phyloP scores from a whole-genome alignment of 2,329 filamentous ascomycete species.

The Xylaria sp. region DNA sequence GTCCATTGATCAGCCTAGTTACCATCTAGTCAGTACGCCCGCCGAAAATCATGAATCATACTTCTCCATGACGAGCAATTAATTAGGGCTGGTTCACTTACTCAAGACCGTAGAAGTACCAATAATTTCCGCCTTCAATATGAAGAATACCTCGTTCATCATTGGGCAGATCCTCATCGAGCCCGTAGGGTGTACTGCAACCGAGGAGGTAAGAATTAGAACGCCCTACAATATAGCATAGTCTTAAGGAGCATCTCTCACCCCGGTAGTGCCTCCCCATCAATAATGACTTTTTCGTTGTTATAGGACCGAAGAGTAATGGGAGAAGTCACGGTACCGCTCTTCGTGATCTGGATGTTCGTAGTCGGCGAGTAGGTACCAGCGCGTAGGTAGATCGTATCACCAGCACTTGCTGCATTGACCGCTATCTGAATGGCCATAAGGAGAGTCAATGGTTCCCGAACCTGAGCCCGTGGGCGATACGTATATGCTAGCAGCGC shows the following conservation, averaged over 20 bases:
- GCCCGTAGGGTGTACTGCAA: constrained; percentile 50
- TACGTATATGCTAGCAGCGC: constrained; percentile 57
- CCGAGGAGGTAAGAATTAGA: constrained; percentile 2
- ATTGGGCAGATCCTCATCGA: constrained; percentile 55
- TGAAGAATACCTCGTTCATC: constrained; percentile 60
- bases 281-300: constrained; percentile 57
- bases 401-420: constrained; percentile 58
- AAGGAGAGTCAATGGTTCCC: constrained; percentile 55
- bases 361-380: constrained; percentile 58
- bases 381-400: constrained; percentile 57
- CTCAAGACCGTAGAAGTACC: constrained; percentile 57
- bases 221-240: background rate
- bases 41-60: background rate
- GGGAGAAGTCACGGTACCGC: constrained; percentile 54
- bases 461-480: constrained; percentile 55
- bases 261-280: constrained; percentile 56
- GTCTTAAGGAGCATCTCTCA: constrained; percentile 6
- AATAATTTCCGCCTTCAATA: constrained; percentile 58
- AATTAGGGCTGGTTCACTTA: constrained; percentile 6
- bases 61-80: background rate
- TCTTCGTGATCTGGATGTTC: constrained; percentile 61
- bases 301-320: constrained; percentile 57
- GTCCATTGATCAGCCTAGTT: constrained; percentile 51
- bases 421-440: constrained; percentile 59
- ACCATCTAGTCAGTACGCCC: background rate